These are phyloP conservation scores for Citrullus amarus DNA, from an alignment of 306 rosid species.

Conservation along the genomic window DNA sequence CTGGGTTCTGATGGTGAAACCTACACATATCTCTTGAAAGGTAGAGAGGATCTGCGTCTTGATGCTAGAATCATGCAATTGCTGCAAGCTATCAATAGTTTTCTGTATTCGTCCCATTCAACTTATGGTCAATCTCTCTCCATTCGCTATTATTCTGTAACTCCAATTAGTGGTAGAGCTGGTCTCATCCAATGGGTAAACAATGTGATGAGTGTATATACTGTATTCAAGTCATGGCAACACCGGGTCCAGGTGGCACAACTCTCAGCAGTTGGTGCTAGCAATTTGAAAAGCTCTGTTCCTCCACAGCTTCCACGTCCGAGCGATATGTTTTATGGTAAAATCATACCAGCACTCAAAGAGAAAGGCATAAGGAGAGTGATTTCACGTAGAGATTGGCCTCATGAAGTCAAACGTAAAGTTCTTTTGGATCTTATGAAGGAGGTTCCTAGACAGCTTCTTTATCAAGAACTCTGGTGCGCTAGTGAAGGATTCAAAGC, in stretches of 20 bases:
- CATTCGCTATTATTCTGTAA: constrained; percentile 88
- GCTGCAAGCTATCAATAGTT: constrained; percentile 82
- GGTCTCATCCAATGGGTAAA: constrained; percentile 96
- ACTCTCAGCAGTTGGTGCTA: constrained; percentile 39
- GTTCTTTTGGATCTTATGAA: constrained; percentile 90
- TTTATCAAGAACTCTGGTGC: constrained; percentile 91
- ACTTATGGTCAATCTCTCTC: constrained; percentile 59
- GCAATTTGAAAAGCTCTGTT: constrained; percentile 54
- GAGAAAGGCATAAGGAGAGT: constrained; percentile 98
- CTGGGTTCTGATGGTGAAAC: constrained; percentile 86
- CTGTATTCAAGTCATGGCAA: constrained; percentile 96
- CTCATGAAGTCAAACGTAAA: constrained; percentile 88
- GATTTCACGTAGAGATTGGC: constrained; percentile 98
- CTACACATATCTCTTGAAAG: constrained; percentile 87
- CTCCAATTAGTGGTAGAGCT: constrained; percentile 94
- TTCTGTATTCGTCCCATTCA: constrained; percentile 67
- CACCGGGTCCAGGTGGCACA: constrained; percentile 68
- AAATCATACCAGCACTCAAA: constrained; percentile 95
- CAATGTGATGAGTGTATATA: constrained; percentile 79
- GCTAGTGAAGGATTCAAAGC: constrained; percentile 97
- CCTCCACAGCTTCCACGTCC: constrained; percentile 94
- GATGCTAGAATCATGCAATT: constrained; percentile 96
- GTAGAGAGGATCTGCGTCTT: constrained; percentile 95
- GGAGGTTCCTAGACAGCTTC: constrained; percentile 86
- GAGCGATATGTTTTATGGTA: constrained; percentile 97